Evolutionary conservation across 1,284 basidiomycete genomes (phyloP).

Genomic region (Ceratobasidium sp.): DNA sequence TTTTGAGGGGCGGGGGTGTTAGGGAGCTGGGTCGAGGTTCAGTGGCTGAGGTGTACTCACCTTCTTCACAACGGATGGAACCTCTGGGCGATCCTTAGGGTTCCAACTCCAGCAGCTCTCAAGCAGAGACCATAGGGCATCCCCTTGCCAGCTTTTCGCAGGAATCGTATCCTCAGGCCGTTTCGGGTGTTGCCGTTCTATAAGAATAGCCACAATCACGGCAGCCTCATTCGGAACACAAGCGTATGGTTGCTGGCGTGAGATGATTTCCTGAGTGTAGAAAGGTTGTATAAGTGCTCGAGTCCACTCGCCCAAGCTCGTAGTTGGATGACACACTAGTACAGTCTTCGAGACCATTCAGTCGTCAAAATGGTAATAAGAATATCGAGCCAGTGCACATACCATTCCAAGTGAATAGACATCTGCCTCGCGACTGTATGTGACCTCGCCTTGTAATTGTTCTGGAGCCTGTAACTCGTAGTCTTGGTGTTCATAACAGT

Average conservation of each 20-base stretch:
- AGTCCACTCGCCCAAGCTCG: no score
- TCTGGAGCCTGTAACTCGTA: background rate
- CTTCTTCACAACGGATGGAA: background rate
- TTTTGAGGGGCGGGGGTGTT: no score
- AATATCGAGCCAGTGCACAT: background rate
- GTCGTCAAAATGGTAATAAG: background rate
- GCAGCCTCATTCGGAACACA: background rate
- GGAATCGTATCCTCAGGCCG: background rate
- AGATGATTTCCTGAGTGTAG: background rate
- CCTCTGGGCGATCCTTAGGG: background rate
- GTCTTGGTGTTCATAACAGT: background rate
- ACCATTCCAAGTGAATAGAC: background rate
- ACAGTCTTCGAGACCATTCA: background rate
- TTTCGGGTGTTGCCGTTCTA: background rate
- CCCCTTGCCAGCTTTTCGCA: background rate
- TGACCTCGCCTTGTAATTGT: background rate
- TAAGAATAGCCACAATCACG: background rate
- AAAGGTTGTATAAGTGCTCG: background rate
- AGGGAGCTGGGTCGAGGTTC: no score
- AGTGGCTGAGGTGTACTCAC: no score
- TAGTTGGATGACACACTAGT: background rate
- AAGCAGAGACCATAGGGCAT: background rate
- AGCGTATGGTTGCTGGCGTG: background rate
- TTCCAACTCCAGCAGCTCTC: background rate
- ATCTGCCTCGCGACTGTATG: background rate